These are phyloP conservation scores for Gossypium bickii DNA, from an alignment of 345 rosid genomes.

Conservation along the genomic window DNA sequence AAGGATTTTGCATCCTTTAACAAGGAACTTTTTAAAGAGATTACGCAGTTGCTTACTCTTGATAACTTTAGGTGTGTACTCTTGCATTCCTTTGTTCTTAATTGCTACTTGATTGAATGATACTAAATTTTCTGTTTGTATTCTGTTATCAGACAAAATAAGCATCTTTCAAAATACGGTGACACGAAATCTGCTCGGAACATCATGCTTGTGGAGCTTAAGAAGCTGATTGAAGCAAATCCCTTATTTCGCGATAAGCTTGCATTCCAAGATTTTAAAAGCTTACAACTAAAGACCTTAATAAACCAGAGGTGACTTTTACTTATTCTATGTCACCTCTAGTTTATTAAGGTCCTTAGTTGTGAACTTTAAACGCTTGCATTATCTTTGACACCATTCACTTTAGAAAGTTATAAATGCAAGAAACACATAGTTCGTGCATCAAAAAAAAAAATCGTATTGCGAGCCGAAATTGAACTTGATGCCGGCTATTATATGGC, in stretches of 20 bases:
- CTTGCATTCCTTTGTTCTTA: constrained; percentile 15
- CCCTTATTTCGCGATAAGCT: no score
- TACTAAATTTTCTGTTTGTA: constrained; percentile 9
- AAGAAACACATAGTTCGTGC: no score
- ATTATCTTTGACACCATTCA: no score
- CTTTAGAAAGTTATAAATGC: no score
- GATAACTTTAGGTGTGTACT: constrained; percentile 62
- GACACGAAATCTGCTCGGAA: constrained; percentile 70
- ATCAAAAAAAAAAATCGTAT: no score
- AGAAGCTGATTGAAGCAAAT: constrained; percentile 73
- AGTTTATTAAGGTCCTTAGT: no score
- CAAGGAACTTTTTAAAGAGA: constrained; percentile 74
- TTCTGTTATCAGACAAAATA: constrained; percentile 52
- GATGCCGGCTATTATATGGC: no score
- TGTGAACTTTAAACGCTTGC: no score
- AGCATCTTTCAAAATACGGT: constrained; percentile 79
- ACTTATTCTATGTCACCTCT: not conserved
- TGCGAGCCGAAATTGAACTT: no score
- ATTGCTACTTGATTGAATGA: not conserved
- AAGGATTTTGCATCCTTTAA: constrained; percentile 66
- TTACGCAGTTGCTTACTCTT: constrained; percentile 68
- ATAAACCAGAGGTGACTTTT: constrained; percentile 75
- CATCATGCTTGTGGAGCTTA: constrained; percentile 68
- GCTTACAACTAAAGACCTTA: constrained; percentile 69
- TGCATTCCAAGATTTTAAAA: constrained; percentile 54